phyloP scores from a whole-genome alignment of 2,329 filamentous ascomycete species.

The Penicillium freii region DNA sequence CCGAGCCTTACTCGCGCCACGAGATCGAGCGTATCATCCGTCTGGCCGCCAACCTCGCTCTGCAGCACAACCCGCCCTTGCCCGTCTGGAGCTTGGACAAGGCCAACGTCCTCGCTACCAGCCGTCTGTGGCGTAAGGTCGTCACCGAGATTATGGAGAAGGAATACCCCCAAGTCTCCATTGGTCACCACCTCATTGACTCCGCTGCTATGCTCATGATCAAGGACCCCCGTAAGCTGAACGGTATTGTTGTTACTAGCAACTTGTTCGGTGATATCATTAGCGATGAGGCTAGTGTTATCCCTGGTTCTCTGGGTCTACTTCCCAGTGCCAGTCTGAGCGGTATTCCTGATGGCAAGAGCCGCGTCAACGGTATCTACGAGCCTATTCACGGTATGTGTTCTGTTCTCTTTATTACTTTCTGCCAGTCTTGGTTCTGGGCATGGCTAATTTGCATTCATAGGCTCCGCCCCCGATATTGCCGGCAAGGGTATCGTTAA shows the following conservation, averaged over 20 bases:
- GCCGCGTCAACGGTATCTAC: conserved; percentile 88
- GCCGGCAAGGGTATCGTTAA: conserved; percentile 89
- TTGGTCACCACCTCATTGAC: conserved; percentile 90
- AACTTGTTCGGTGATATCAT: conserved; percentile 98
- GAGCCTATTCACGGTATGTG: conserved; percentile 88
- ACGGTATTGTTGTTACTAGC: conserved; percentile 87
- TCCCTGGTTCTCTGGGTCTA: conserved; percentile 84
- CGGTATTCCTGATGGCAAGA: conserved; percentile 81
- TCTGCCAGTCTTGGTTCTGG: not conserved
- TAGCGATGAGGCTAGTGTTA: conserved; percentile 90
- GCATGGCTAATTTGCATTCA: conserved; percentile 1
- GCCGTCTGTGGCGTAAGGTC: conserved; percentile 82
- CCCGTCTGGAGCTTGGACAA: conserved; percentile 89
- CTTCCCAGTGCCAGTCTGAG: conserved; percentile 84
- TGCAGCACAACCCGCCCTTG: conserved; percentile 70
- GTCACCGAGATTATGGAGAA: conserved; percentile 79
- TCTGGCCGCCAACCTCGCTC: conserved; percentile 75
- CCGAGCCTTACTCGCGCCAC: conserved; percentile 75
- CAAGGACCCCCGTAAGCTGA: conserved; percentile 84
- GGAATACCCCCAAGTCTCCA: conserved; percentile 83
- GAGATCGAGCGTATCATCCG: conserved; percentile 89
- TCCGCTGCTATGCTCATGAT: conserved; percentile 97
- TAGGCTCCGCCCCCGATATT: conserved; percentile 88
- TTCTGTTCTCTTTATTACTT: not conserved
- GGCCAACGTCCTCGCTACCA: conserved; percentile 92